These are phyloP conservation scores for Lentinus brumalis DNA, from an alignment of 768 basidiomycete species.

Conservation along the genomic window DNA sequence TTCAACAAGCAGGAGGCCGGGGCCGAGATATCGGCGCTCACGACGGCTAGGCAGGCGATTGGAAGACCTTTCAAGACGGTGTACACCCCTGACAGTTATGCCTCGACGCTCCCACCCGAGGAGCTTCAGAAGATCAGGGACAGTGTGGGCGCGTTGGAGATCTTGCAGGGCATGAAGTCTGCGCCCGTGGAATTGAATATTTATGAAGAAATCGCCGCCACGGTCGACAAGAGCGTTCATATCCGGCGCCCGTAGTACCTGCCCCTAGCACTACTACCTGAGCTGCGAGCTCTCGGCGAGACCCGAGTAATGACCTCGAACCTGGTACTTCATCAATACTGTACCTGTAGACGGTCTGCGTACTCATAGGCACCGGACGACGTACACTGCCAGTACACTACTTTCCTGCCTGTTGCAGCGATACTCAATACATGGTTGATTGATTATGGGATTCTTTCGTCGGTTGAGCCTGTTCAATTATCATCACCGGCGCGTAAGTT, in stretches of 20 bases:
- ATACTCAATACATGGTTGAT: no score
- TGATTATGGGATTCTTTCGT: no score
- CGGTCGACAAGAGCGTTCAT: neutral
- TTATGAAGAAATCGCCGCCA: neutral
- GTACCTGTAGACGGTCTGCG: no score
- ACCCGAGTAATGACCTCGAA: no score
- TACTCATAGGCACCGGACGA: no score
- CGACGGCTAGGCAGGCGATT: slow-evolving; percentile 36
- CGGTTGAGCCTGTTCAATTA: no score
- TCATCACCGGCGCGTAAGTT: no score
- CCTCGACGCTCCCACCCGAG: neutral
- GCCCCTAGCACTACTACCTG: no score
- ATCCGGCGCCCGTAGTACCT: neutral
- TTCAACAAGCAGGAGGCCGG: slow-evolving; percentile 13
- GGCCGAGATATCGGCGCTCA: slow-evolving; percentile 38
- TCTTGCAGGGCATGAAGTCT: neutral
- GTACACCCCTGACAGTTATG: slow-evolving; percentile 37
- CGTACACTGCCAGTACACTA: no score
- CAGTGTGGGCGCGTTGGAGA: neutral
- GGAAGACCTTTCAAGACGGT: slow-evolving; percentile 50
- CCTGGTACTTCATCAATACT: no score
- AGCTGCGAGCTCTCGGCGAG: no score
- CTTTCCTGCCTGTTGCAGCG: no score
- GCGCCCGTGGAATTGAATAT: slow-evolving; percentile 9
- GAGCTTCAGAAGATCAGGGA: slow-evolving; percentile 7